Base-by-base conservation (phyloP, 2,329 filamentous ascomycete genomes). In the Zasmidium angulare region DNA sequence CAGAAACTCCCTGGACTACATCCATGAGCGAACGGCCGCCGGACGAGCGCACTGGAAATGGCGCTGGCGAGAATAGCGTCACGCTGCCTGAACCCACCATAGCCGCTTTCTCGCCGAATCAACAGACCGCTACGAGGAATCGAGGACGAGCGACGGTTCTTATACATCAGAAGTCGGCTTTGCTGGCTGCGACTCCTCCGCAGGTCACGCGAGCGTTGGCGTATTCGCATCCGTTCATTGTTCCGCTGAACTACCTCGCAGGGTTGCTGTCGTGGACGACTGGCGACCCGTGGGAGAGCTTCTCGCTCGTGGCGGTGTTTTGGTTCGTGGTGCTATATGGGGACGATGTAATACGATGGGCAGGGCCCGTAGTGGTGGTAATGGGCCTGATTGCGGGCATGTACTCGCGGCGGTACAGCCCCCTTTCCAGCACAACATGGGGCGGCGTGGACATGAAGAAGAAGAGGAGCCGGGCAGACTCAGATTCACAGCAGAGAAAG, bases 231-330 rank as follows among this genome's bases (percentile, higher is more conserved):
- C 93, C 95, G 0, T 98, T 97, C 73, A 81, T 99, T 7, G 80
- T 96, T 7, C 92, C 93, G 4, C 80, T 98, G 58, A 98, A 97
- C 74, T 90, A 89, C 71, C 76, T 96, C 17, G 89, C 85, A 2
- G 95, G 93, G 0, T 79, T 99, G 62, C 72, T 99, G 63, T 96
- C 90, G 78, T 99, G 95, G 95, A 96, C 91, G 9, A 93, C 89
- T 0, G 89, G 86, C 43, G 95, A 99, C 73, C 87, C 93, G 0
- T 99, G 93, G 93, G 92, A 98, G 80, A 97, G 93, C 80, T 99
- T 98, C 72, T 80, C 99, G 62, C 75, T 99, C 29, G 83, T 99
- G 2, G 87, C 87, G 19, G 82, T 79, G 29, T 99, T 96, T 72
- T 99, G 95, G 95, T 89, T 87, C 2, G 77, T 87, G 11, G 88